Percentiles rank a stretch among this genome's conserved stretches.
These are phyloP conservation scores for Spiraea crenata DNA, from an alignment of 331 rosid species.

Conservation along the genomic window DNA sequence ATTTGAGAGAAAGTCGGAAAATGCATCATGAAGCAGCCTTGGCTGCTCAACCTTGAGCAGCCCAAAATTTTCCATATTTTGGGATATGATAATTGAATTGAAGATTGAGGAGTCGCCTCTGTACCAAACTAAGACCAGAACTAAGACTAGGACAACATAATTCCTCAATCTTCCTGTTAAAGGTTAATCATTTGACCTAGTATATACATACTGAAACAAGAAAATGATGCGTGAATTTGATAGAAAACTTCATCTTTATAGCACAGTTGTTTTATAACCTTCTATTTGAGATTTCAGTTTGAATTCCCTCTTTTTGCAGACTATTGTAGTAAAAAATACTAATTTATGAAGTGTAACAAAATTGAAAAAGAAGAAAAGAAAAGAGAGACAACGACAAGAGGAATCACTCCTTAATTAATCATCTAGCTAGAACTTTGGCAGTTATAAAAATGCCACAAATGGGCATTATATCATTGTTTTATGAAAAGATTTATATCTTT, in stretches of 20 bases:
- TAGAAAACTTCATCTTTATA: background rate
- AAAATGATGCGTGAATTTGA: background rate
- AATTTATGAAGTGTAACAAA: background rate
- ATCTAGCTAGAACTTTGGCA: background rate
- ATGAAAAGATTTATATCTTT: too few relatives aligned
- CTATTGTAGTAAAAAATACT: too few relatives aligned
- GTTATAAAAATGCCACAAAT: background rate
- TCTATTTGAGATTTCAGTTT: too few relatives aligned
- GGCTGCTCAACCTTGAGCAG: too few relatives aligned
- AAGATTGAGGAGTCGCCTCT: background rate
- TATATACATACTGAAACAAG: too few relatives aligned
- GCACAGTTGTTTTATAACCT: too few relatives aligned
- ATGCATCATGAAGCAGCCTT: too few relatives aligned
- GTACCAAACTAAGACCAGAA: background rate
- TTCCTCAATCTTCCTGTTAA: background rate
- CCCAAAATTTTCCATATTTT: too few relatives aligned
- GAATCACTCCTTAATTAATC: background rate
- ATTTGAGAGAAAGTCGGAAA: too few relatives aligned
- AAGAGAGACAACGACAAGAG: background rate
- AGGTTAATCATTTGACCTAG: background rate
- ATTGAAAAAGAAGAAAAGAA: too few relatives aligned
- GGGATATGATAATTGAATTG: background rate
- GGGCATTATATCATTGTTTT: background rate
- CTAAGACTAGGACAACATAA: background rate
- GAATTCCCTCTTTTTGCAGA: too few relatives aligned